Base-by-base conservation (phyloP, 805 yeast genomes). In the Lipomyces mesembrius region DNA sequence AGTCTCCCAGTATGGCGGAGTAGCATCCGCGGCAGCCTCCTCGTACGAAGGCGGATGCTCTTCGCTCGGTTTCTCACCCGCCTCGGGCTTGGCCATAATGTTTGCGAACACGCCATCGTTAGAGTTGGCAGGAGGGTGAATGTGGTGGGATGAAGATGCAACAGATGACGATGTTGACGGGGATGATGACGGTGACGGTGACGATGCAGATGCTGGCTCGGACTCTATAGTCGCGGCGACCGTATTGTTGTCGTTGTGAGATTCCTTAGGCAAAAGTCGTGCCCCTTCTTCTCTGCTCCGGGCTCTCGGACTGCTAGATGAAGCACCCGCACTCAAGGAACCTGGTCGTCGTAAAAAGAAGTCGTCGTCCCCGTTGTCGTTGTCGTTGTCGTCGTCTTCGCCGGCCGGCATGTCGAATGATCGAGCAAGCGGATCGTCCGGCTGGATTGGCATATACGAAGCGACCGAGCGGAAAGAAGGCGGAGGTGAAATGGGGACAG, bases 1-100 rank as follows among this genome's bases (percentile, higher is more conserved):
- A 7, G 93, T 86, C 77, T 95, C 99, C 96, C 98, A 95, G 78
- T 95, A 95, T 52, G 97, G 97, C 0, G 99, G 99, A 0, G 96
- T 87, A 17, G 95, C 85, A 76, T 95, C 99, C 2, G 92, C 89
- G 0, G 97, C 91, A 0, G 97, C 98, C 75, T 93, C 98, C 64
- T 91, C 97, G 78, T 95, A 95, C 0, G 96, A 49, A 6, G 75
- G 69, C 7, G 73, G 72, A 27, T 67, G 71, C 27, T 72, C 70
- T 1, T 75, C 62, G 46, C 65, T 66, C 0, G 75, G 72, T 63
- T 67, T 73, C 64, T 67, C 70, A 32, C 66, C 70, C 2, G 83
- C 75, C 59, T 88, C 94, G 4, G 97, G 97, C 75, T 93, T 94
- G 2, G 98, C 98, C 73, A 90, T 85, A 73, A 95, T 77, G 77